Evolutionary conservation across 176 grass and related monocot species (phyloP).

Genomic region (maize (Zea mays)): Zm-B73-REFERENCE-NAM-5.0 NC_050100.1:16424001-16424500

Average conservation of each 20-base stretch:
- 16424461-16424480: constrained; percentile 5
- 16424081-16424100: neutral
- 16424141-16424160: constrained; percentile 63
- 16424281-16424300: constrained; percentile 99
- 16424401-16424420: constrained; percentile 21
- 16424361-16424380: constrained; percentile 22
- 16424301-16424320: constrained; percentile 99
- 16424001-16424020: neutral
- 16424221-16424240: constrained; percentile 99
- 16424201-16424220: constrained; percentile 97
- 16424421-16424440: constrained; percentile 19
- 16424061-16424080: constrained; percentile 3
- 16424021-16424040: constrained; percentile 13
- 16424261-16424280: constrained; percentile 99
- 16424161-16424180: constrained; percentile 84
- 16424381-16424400: constrained; percentile 24
- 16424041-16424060: neutral
- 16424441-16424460: constrained; percentile 9
- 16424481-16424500: neutral
- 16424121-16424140: constrained; percentile 24
- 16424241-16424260: constrained; percentile 99
- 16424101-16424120: constrained; percentile 20
- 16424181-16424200: constrained; percentile 94
- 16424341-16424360: constrained; percentile 22
- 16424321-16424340: constrained; percentile 33